Percentiles rank a stretch among this genome's conserved stretches.
Evolutionary conservation across 495 filamentous ascomycete species (phyloP).

Genomic region (Neurospora sp.): DNA sequence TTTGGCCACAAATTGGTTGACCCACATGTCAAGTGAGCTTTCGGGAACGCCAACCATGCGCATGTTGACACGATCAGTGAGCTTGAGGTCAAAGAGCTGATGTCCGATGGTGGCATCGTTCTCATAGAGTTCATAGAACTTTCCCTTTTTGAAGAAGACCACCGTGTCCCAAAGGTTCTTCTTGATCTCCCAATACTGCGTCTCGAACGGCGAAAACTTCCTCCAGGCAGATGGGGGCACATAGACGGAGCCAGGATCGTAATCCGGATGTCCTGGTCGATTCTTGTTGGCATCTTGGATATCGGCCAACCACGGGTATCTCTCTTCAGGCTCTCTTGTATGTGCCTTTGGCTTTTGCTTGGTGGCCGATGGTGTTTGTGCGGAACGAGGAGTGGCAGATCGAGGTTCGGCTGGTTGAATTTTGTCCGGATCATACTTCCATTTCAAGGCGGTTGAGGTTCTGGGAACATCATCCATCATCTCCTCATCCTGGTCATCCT

Average conservation of each 20-base stretch:
- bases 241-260: conserved; percentile 83
- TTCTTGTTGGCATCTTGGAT: conserved; percentile 74
- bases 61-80: conserved; percentile 98
- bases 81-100: conserved; percentile 94
- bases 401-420: conserved; percentile 48
- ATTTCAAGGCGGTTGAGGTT: conserved; percentile 72
- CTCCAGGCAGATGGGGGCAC: conserved; percentile 69
- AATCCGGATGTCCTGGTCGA: conserved; percentile 72
- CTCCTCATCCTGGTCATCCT: conserved; percentile 17
- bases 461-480: conserved; percentile 43
- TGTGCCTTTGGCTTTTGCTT: conserved; percentile 57
- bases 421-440: conserved; percentile 78
- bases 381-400: conserved; percentile 21
- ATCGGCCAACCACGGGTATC: conserved; percentile 85
- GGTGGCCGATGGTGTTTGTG: conserved; percentile 26
- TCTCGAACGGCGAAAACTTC: conserved; percentile 87
- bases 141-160: conserved; percentile 99
- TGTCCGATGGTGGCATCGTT: conserved; percentile 97
- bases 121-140: conserved; percentile 98
- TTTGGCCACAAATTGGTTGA: conserved; percentile 88
- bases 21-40: conserved; percentile 82
- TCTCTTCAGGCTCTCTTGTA: conserved; percentile 64
- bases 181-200: conserved; percentile 99
- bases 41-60: conserved; percentile 95
- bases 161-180: conserved; percentile 95